Evolutionary conservation across 2,329 filamentous ascomycete species (phyloP), one percentile per base, ranked within the genome.

Genomic region (Aspergillus tamarii): DNA sequence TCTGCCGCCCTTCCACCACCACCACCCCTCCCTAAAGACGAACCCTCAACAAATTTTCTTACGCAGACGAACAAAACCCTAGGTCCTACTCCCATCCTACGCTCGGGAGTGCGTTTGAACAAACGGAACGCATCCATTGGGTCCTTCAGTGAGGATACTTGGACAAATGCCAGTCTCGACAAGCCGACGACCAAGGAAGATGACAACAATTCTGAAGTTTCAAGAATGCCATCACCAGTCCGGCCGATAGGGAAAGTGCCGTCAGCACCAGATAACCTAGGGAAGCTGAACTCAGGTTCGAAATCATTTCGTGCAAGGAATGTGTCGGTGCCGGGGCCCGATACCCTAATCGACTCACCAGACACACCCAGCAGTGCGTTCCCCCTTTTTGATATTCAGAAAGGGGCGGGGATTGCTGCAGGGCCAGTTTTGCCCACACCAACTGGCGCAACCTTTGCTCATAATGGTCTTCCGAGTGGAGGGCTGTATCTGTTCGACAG

Each of bases 401-500:
- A 80, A 68, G 80, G 78, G 54, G 76, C 84, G 58, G 78, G 87
- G 66, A 78, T 85, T 70, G 80, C 85, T 59, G 64, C 68, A 41
- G 77, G 91, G 56, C 88, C 91, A 9, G 81, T 87, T 1, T 74
- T 92, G 28, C 89, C 91, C 11, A 92, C 91, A 2, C 89, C 91
- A 14, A 84, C 89, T 43, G 84, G 85, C 0, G 82, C 87, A 11
- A 84, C 87, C 1, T 91, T 85, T 62, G 85, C 85, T 11, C 76
- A 81, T 9, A 81, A 84, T 69, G 83, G 85, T 19, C 80, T 89
- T 36, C 85, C 84, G 45, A 83, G 86, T 6, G 89, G 89, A 28
- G 92, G 91, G 7, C 82, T 94, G 62, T 89, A 93, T 73, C 83
- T 98, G 1, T 96, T 98, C 71, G 93, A 97, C 66, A 92, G 87